Percentiles rank a stretch among this genome's conserved stretches.
phyloP scores from a whole-genome alignment of 2,329 filamentous ascomycete species.

The Dactylellina haptotyla region DNA sequence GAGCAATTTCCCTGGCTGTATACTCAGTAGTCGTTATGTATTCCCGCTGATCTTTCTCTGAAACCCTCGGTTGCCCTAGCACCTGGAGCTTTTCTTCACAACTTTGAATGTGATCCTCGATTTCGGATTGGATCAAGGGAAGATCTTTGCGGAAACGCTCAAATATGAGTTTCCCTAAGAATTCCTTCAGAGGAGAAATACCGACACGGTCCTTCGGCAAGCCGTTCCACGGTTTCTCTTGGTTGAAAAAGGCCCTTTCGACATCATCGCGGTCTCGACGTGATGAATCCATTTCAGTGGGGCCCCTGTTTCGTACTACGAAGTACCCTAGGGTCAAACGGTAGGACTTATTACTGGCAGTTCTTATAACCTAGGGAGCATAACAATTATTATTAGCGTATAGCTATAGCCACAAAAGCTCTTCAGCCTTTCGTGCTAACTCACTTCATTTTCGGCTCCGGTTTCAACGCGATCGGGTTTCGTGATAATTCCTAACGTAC shows the following conservation, averaged over 20 bases:
- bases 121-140: conserved; percentile 21
- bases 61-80: conserved; percentile 10
- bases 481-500: conserved; percentile 67
- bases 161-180: conserved; percentile 31
- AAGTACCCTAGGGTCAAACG: conserved; percentile 29
- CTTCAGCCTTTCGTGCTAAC: not conserved
- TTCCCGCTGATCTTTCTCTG: conserved; percentile 6
- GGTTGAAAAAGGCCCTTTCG: conserved; percentile 25
- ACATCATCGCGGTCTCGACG: conserved; percentile 11
- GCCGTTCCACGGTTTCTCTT: conserved; percentile 9
- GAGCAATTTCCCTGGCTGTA: conserved; percentile 8
- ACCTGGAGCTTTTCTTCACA: not conserved
- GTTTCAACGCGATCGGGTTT: conserved; percentile 69
- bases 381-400: not conserved
- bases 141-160: conserved; percentile 31
- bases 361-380: conserved; percentile 6
- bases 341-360: conserved; percentile 12
- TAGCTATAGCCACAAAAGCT: not conserved
- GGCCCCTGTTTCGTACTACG: conserved; percentile 25
- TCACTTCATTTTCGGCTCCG: conserved; percentile 58
- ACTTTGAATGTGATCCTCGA: conserved; percentile 8
- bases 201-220: conserved; percentile 26
- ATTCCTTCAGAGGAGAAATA: conserved; percentile 9
- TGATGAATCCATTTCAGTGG: conserved; percentile 26
- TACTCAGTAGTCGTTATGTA: conserved; percentile 13